A percentile compares a stretch with the other conserved stretches of the same genome.
Evolutionary conservation across 208 protist species (phyloP).

Genomic region (Trypanosoma theileri): DNA sequence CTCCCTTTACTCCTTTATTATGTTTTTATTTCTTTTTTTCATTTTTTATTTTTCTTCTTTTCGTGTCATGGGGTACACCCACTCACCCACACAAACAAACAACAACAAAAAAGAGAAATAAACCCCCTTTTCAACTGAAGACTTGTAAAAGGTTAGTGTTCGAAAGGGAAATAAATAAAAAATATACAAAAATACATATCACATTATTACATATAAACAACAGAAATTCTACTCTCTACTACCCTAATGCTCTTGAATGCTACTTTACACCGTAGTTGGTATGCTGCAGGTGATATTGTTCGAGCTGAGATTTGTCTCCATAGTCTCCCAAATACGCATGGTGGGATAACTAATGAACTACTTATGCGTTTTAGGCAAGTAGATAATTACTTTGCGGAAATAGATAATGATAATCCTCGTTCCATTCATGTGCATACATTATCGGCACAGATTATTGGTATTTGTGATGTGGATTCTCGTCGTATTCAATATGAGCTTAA

Average conservation of each 20-base stretch:
- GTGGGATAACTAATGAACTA: background rate
- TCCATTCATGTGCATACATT: conserved; percentile 37
- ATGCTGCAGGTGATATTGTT: conserved; percentile 61
- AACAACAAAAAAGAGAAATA: no score
- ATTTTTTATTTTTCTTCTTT: no score
- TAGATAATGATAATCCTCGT: conserved; percentile 4
- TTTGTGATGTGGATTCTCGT: conserved; percentile 33
- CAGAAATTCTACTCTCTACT: no score
- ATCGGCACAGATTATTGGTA: conserved; percentile 26
- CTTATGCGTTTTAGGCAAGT: conserved; percentile 30
- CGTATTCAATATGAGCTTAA: conserved; percentile 31
- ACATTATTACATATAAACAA: no score
- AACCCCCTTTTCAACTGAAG: no score
- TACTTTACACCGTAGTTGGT: conserved; percentile 57
- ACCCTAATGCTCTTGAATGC: conserved; percentile 23
- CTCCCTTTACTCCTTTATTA: no score
- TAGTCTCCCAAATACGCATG: background rate
- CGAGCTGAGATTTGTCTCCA: conserved; percentile 16
- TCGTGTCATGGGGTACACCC: no score
- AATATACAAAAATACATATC: no score
- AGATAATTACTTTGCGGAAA: conserved; percentile 36
- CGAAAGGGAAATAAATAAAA: no score
- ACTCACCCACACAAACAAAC: no score
- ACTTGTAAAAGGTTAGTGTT: no score
- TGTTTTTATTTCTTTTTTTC: no score